These are phyloP conservation scores for Aureobasidium musti DNA, from an alignment of 2,329 filamentous ascomycete species.

Conservation along the genomic window DNA sequence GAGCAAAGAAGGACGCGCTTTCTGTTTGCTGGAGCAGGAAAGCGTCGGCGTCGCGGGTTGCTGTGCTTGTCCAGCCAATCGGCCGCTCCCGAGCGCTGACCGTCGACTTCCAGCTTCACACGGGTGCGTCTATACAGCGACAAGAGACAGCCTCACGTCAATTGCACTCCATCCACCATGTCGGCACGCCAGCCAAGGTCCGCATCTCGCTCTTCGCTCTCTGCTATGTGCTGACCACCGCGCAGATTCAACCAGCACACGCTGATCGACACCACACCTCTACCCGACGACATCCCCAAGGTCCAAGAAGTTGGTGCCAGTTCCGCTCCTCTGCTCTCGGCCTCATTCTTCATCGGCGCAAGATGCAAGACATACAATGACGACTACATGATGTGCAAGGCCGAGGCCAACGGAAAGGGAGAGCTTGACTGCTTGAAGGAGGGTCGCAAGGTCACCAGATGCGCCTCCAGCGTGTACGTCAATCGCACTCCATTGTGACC, in stretches of 20 bases:
- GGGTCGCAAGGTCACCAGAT: slow-evolving; percentile 93
- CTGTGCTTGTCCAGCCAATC: slow-evolving; percentile 8
- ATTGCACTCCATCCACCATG: slow-evolving; percentile 53
- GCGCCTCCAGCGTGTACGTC: slow-evolving; percentile 91
- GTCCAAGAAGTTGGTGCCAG: slow-evolving; percentile 92
- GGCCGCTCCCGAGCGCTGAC: slow-evolving; percentile 26
- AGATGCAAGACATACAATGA: slow-evolving; percentile 95
- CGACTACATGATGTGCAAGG: slow-evolving; percentile 99
- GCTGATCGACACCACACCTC: slow-evolving; percentile 93
- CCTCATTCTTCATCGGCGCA: slow-evolving; percentile 94
- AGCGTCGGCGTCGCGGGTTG: slow-evolving; percentile 16
- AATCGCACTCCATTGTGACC: slow-evolving; percentile 21
- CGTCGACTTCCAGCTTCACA: slow-evolving; percentile 27
- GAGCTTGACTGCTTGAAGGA: slow-evolving; percentile 96
- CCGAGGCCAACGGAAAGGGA: slow-evolving; percentile 82
- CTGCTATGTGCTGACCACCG: slow-evolving; percentile 29
- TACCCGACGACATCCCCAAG: slow-evolving; percentile 86
- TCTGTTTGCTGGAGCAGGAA: slow-evolving; percentile 8
- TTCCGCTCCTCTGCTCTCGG: slow-evolving; percentile 87
- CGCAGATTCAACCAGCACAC: slow-evolving; percentile 88
- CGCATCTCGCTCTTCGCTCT: slow-evolving; percentile 32
- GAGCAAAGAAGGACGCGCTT: slow-evolving; percentile 20
- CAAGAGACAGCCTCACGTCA: slow-evolving; percentile 23
- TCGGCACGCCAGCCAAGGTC: slow-evolving; percentile 63
- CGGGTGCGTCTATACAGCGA: slow-evolving; percentile 13